These are phyloP conservation scores for Lathyrus oleraceus DNA, from an alignment of 306 rosid species.

Conservation along the genomic window DNA sequence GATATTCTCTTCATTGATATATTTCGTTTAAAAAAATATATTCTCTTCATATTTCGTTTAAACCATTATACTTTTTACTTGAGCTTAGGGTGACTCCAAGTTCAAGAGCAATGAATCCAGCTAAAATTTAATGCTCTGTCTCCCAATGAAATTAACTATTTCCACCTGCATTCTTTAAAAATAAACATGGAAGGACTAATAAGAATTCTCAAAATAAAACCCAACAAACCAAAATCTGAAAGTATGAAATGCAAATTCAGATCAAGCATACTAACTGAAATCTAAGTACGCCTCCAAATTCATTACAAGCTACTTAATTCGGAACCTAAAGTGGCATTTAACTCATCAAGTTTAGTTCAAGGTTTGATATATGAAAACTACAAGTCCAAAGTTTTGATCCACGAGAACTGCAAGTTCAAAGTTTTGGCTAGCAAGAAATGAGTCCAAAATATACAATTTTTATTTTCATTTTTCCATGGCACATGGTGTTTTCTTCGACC, in stretches of 20 bases:
- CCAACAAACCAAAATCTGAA: not conserved
- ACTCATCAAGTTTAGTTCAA: constrained; percentile 20
- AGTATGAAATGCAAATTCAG: not conserved
- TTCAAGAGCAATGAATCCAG: not conserved
- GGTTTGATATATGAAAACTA: constrained; percentile 14
- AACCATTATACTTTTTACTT: not conserved
- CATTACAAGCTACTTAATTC: not conserved
- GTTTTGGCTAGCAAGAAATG: not conserved
- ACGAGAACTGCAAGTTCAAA: not conserved
- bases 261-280: not conserved
- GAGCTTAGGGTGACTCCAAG: not conserved
- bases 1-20: not conserved
- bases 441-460: not conserved
- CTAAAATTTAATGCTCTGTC: not conserved
- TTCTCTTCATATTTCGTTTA: not conserved
- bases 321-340: constrained; percentile 6
- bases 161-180: not conserved
- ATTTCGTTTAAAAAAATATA: no score
- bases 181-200: not conserved
- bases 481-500: not conserved
- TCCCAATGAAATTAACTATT: not conserved
- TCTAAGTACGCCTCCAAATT: not conserved
- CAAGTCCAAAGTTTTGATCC: constrained; percentile 1
- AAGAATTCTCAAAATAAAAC: not conserved
- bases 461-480: not conserved